phyloP scores from a whole-genome alignment of 2,329 filamentous ascomycete species.

The Huntiella decipiens region DNA sequence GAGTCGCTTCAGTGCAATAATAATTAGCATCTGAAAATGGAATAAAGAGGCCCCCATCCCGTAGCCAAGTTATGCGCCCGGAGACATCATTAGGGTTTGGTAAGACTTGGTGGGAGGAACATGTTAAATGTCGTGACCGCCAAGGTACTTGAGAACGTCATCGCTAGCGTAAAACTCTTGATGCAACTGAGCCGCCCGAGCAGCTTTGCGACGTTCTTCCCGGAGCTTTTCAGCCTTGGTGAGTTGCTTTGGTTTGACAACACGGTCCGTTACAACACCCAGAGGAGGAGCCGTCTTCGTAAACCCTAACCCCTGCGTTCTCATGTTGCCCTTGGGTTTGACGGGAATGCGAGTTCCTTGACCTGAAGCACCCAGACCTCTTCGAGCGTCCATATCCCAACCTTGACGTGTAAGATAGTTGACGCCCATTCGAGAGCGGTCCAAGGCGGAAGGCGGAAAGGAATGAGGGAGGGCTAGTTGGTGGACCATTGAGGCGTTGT shows the following conservation, averaged over 20 bases:
- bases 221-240: conserved; percentile 54
- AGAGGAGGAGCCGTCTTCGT: conserved; percentile 21
- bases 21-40: no score
- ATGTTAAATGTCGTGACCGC: no score
- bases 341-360: conserved; percentile 61
- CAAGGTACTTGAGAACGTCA: conserved; percentile 41
- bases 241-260: conserved; percentile 28
- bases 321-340: conserved; percentile 50
- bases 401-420: conserved; percentile 46
- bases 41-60: no score
- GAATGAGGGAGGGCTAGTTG: conserved; percentile 51
- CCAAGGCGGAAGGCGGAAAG: conserved; percentile 52
- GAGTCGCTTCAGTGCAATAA: no score
- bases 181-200: conserved; percentile 42
- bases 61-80: no score
- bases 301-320: conserved; percentile 55
- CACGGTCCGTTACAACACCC: neutral
- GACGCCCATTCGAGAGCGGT: conserved; percentile 51
- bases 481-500: conserved; percentile 48
- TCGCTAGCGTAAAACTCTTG: conserved; percentile 55
- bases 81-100: no score
- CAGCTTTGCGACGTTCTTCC: conserved; percentile 41
- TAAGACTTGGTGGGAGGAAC: no score
- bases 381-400: conserved; percentile 55
- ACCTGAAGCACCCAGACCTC: conserved; percentile 50